A percentile compares a stretch with the other conserved stretches of the same genome.
Evolutionary conservation across 306 rosid genomes (phyloP).

Genomic region (Citrullus colocynthis): DNA sequence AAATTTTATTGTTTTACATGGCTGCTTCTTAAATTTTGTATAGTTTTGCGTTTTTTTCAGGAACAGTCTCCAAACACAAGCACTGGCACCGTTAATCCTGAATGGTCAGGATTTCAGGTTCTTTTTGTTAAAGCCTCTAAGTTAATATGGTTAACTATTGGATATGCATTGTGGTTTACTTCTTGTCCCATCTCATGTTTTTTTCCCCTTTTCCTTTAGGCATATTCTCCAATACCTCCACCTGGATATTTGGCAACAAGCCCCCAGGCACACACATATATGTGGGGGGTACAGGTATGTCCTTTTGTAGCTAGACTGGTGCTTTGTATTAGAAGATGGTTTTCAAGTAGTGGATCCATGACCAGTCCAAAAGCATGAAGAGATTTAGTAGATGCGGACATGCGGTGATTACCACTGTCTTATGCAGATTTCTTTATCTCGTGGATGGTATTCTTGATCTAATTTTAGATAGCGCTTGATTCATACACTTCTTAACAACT

Average conservation of each 20-base stretch:
- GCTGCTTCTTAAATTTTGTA: constrained; percentile 1
- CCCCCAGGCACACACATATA: constrained; percentile 92
- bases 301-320: not conserved
- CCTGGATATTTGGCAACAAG: constrained; percentile 87
- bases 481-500: not conserved
- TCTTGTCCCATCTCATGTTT: constrained; percentile 2
- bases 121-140: constrained; percentile 9
- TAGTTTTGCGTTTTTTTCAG: constrained; percentile 24
- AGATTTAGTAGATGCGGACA: not conserved
- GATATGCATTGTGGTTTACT: constrained; percentile 16
- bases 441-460: not conserved
- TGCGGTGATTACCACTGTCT: not conserved
- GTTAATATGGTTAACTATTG: constrained; percentile 8
- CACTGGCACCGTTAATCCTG: constrained; percentile 69
- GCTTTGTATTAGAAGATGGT: not conserved
- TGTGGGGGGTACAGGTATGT: constrained; percentile 99
- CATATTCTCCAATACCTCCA: constrained; percentile 90
- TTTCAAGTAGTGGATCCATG: not conserved
- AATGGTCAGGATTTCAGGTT: constrained; percentile 96
- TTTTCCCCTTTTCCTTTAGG: constrained; percentile 31
- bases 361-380: not conserved
- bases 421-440: not conserved
- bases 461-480: not conserved
- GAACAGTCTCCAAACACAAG: constrained; percentile 63
- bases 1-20: not conserved